These are phyloP conservation scores for Hypoxylon sp. DNA, from an alignment of 2,329 filamentous ascomycete genomes.

Conservation along the genomic window DNA sequence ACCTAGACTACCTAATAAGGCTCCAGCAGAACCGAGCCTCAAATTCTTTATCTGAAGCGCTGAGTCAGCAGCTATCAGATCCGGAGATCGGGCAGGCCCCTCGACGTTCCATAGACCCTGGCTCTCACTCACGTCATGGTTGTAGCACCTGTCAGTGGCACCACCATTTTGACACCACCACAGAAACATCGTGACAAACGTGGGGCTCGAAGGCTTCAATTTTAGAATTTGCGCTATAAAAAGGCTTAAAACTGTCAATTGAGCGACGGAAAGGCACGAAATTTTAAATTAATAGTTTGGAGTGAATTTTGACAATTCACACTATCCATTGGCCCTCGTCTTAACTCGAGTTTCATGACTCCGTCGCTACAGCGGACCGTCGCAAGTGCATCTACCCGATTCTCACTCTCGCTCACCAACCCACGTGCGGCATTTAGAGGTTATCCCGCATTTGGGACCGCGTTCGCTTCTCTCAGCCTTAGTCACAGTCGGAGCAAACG, in stretches of 20 bases:
- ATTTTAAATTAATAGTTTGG: not conserved
- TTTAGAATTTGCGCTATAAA: constrained; percentile 12
- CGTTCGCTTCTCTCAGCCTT: not conserved
- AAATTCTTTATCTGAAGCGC: constrained; percentile 5
- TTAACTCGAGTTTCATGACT: constrained; percentile 40
- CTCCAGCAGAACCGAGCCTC: constrained; percentile 20
- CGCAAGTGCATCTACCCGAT: constrained; percentile 36
- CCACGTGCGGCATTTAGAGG: constrained; percentile 43
- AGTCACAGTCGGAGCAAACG: not conserved
- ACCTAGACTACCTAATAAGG: constrained; percentile 7
- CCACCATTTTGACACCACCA: constrained; percentile 30
- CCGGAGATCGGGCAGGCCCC: constrained; percentile 36
- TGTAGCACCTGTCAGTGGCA: constrained; percentile 29
- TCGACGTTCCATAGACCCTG: constrained; percentile 17
- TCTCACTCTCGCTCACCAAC: constrained; percentile 10
- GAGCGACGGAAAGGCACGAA: not conserved
- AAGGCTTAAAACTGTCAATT: not conserved
- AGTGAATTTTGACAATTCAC: not conserved
- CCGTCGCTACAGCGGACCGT: constrained; percentile 30
- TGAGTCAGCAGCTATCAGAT: constrained; percentile 36
- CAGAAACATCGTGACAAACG: constrained; percentile 36
- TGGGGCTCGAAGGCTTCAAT: constrained; percentile 33
- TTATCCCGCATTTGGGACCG: constrained; percentile 19
- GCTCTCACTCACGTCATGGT: constrained; percentile 35
- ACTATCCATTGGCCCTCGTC: constrained; percentile 8